These are phyloP conservation scores for Papilionanthe hybrid DNA, from an alignment of 116 monocot genomes.

Conservation along the genomic window DNA sequence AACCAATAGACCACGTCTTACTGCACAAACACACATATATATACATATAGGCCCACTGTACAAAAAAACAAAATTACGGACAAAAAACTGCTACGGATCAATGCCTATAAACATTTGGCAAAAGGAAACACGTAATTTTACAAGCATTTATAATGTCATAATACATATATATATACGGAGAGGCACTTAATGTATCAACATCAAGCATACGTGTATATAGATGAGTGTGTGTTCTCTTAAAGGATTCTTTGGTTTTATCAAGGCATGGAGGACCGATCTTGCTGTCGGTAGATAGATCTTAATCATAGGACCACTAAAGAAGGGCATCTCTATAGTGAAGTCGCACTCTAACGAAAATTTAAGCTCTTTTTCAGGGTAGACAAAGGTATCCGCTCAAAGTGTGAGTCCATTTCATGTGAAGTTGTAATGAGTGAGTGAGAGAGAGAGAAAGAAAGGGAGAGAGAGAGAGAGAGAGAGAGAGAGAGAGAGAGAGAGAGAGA, in stretches of 20 bases:
- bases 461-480: not conserved
- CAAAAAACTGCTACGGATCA: no score
- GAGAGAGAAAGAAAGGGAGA: not conserved
- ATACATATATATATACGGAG: no score
- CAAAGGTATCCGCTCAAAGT: not conserved
- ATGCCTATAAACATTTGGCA: no score
- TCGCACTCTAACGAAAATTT: conserved; percentile 1
- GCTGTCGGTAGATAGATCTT: conserved; percentile 1
- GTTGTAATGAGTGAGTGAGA: not conserved
- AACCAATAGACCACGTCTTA: no score
- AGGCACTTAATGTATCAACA: not conserved
- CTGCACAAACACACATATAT: no score
- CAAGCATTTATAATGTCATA: no score
- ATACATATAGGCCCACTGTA: no score
- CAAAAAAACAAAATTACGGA: no score
- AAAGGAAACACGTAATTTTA: no score
- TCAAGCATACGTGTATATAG: conserved; percentile 1
- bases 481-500: no score
- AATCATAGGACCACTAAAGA: conserved; percentile 6
- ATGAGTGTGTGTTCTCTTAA: not conserved
- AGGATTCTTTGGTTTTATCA: not conserved
- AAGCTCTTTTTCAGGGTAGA: not conserved
- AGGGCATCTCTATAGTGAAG: not conserved
- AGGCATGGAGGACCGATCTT: not conserved
- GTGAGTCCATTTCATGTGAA: not conserved